phyloP scores from a whole-genome alignment of 805 yeast genomes.

The Ogataea pignaliae region DNA sequence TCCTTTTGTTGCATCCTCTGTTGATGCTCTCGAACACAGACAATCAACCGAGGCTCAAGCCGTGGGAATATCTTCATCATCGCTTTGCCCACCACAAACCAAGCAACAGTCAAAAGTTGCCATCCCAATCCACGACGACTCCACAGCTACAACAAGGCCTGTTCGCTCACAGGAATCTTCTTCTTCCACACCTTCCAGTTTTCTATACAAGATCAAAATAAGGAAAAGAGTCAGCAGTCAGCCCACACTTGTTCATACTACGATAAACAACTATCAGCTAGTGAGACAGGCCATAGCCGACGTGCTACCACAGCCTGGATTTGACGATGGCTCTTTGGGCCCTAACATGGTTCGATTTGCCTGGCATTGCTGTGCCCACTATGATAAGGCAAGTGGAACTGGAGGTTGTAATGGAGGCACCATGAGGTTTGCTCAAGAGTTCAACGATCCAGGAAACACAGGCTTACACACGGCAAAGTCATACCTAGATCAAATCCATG shows the following conservation, averaged over 20 bases:
- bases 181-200: slow-evolving; percentile 5
- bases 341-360: slow-evolving; percentile 77
- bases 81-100: too few relatives aligned
- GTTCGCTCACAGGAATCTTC: slow-evolving; percentile 7
- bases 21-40: too few relatives aligned
- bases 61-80: too few relatives aligned
- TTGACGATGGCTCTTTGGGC: slow-evolving; percentile 68
- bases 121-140: too few relatives aligned
- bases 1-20: too few relatives aligned
- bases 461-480: slow-evolving; percentile 59
- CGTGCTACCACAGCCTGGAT: slow-evolving; percentile 33
- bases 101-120: too few relatives aligned
- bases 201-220: slow-evolving; percentile 26
- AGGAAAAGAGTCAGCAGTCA: slow-evolving; percentile 10
- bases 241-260: slow-evolving; percentile 18
- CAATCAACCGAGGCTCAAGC: too few relatives aligned
- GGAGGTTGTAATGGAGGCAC: slow-evolving; percentile 77
- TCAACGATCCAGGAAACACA: slow-evolving; percentile 55
- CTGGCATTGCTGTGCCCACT: slow-evolving; percentile 89
- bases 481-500: slow-evolving; percentile 51
- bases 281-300: slow-evolving; percentile 34
- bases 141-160: background rate
- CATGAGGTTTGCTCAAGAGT: slow-evolving; percentile 49
- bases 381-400: slow-evolving; percentile 44
- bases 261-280: slow-evolving; percentile 27